Conservation (phyloP, 176 grass and related monocot genomes). For the Aegilops tauschii region DNA sequence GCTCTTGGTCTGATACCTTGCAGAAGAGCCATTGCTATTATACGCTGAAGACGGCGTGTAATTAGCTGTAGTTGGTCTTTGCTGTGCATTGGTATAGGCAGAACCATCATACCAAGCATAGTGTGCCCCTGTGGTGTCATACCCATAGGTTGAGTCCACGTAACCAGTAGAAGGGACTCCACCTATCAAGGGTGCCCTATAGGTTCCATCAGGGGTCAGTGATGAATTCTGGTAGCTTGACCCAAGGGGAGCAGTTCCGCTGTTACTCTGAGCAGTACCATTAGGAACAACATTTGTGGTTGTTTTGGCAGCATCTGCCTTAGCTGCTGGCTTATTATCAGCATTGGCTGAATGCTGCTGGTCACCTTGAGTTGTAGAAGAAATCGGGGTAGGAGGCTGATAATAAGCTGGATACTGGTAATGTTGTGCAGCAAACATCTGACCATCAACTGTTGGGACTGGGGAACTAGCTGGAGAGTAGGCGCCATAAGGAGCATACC, state of each 20-base stretch:
- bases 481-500: constrained; percentile 81
- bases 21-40: constrained; percentile 33
- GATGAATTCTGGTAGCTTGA: constrained; percentile 72
- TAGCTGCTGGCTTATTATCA: constrained; percentile 63
- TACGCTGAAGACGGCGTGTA: constrained; percentile 39
- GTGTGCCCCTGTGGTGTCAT: constrained; percentile 58
- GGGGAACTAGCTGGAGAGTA: constrained; percentile 88
- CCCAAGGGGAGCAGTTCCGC: constrained; percentile 46
- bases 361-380: constrained; percentile 51
- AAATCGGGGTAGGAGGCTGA: constrained; percentile 59
- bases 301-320: constrained; percentile 50
- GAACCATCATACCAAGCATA: constrained; percentile 75
- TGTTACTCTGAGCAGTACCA: constrained; percentile 59
- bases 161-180: constrained; percentile 62
- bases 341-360: constrained; percentile 41
- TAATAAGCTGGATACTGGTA: constrained; percentile 86
- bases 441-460: constrained; percentile 78
- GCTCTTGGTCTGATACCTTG: constrained; percentile 70
- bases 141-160: constrained; percentile 46
- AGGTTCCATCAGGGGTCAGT: constrained; percentile 56
- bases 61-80: constrained; percentile 49
- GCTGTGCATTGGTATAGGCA: constrained; percentile 67
- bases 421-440: constrained; percentile 68
- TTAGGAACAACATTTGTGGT: constrained; percentile 48
- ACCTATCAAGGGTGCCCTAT: constrained; percentile 54